Conservation (phyloP, 2,329 filamentous ascomycete species). For the Diaporthe eres region DNA sequence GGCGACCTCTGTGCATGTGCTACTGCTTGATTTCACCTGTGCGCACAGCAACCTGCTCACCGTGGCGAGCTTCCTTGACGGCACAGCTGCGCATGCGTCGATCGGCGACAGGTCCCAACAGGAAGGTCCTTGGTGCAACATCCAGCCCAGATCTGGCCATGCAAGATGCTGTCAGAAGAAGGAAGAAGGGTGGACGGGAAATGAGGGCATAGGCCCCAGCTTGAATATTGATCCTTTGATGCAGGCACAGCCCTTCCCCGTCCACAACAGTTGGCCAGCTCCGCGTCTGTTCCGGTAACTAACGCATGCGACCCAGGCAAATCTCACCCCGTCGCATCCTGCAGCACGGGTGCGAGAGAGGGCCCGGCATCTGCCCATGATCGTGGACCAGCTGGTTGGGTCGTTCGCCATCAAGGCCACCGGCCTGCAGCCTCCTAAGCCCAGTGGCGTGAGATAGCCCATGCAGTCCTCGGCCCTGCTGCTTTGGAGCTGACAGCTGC, state of each 20-base stretch:
- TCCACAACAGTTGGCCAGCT: neutral
- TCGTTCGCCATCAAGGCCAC: neutral
- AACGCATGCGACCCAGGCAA: slow-evolving; percentile 1
- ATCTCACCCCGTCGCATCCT: neutral
- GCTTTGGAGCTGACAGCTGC: slow-evolving; percentile 2
- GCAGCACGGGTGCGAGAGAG: neutral
- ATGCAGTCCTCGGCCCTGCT: slow-evolving; percentile 22
- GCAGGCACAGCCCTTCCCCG: neutral
- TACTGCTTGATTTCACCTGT: neutral
- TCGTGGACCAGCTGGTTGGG: slow-evolving; percentile 11
- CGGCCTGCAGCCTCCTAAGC: slow-evolving; percentile 10
- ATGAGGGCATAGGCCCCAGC: neutral
- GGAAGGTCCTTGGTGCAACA: neutral
- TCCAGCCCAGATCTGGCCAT: slow-evolving; percentile 2
- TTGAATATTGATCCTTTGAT: slow-evolving; percentile 2
- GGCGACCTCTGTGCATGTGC: neutral
- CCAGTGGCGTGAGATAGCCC: slow-evolving; percentile 16
- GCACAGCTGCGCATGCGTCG: neutral
- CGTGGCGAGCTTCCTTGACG: neutral
- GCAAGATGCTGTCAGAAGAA: neutral
- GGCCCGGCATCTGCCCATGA: neutral
- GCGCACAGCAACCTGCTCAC: neutral
- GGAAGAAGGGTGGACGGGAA: neutral
- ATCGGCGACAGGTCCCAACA: neutral
- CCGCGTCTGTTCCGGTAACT: slow-evolving; percentile 5